Evolutionary conservation across 345 rosid genomes (phyloP).

Genomic region (Dipteronia sinensis): DNA sequence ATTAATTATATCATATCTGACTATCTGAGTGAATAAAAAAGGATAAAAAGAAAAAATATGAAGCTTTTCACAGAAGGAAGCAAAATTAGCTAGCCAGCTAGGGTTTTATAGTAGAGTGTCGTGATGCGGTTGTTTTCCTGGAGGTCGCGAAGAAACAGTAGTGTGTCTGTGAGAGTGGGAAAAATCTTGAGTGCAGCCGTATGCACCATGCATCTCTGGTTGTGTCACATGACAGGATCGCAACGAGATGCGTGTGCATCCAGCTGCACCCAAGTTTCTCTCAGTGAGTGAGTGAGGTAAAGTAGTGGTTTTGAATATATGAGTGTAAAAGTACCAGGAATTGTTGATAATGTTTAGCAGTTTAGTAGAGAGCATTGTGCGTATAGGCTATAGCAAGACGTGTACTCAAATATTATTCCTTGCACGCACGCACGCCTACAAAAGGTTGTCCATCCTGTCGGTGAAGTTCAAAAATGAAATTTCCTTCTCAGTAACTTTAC

Average conservation of each 20-base stretch:
- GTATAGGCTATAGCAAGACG: no score
- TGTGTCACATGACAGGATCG: no score
- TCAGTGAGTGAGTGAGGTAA: neutral
- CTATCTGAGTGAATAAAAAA: no score
- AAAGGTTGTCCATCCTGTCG: conserved; percentile 21
- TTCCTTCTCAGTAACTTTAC: neutral
- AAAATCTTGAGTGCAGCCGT: no score
- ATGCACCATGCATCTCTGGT: no score
- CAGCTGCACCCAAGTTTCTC: no score
- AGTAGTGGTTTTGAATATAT: neutral
- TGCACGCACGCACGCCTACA: neutral
- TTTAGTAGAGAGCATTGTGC: neutral
- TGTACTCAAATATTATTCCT: conserved; percentile 29
- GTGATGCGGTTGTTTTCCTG: neutral
- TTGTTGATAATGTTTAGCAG: neutral
- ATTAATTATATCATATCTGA: no score
- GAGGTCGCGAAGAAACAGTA: neutral
- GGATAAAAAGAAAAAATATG: no score
- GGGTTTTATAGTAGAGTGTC: neutral
- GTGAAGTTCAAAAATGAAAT: neutral
- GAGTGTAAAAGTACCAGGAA: neutral
- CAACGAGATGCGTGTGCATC: no score
- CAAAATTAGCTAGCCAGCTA: no score
- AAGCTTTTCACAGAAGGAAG: no score
- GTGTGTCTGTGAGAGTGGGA: no score